Evolutionary conservation across 805 yeast genomes (phyloP).

Genomic region (Cyberlindnera misumaiensis): DNA sequence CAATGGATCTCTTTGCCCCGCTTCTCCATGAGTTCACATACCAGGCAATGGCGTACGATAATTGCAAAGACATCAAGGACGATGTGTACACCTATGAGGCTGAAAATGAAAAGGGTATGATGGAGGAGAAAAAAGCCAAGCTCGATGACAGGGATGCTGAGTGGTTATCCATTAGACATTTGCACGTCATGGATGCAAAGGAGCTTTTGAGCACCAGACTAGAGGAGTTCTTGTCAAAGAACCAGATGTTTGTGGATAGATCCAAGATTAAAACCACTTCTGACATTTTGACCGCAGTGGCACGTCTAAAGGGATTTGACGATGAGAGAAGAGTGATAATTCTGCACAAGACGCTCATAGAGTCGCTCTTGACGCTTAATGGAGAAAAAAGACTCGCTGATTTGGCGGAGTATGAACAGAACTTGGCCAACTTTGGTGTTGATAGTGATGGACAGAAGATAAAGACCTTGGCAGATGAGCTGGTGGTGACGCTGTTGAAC

Average conservation of each 20-base stretch:
- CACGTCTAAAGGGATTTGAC: constrained; percentile 60
- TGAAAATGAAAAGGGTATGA: constrained; percentile 45
- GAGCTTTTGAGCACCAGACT: constrained; percentile 53
- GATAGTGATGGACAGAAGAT: constrained; percentile 61
- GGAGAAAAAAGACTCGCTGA: constrained; percentile 55
- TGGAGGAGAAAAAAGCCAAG: constrained; percentile 38
- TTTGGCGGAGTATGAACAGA: constrained; percentile 81
- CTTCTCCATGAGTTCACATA: constrained; percentile 84
- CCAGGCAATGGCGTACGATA: constrained; percentile 86
- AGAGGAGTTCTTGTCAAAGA: constrained; percentile 59
- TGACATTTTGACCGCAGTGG: constrained; percentile 71
- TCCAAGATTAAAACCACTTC: constrained; percentile 56
- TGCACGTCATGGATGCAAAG: constrained; percentile 69
- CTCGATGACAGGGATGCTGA: constrained; percentile 59
- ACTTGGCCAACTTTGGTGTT: constrained; percentile 64
- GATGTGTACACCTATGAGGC: constrained; percentile 46
- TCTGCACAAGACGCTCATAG: constrained; percentile 54
- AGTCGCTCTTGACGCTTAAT: constrained; percentile 56
- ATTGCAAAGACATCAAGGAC: constrained; percentile 34
- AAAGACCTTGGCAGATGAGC: constrained; percentile 52
- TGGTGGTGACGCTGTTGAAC: constrained; percentile 48
- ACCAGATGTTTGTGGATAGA: constrained; percentile 70
- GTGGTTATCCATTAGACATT: constrained; percentile 66
- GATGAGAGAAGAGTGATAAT: constrained; percentile 56
- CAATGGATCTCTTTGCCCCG: constrained; percentile 79